Base-by-base conservation (phyloP, 2,329 filamentous ascomycete genomes). In the Fusarium clavum region DNA sequence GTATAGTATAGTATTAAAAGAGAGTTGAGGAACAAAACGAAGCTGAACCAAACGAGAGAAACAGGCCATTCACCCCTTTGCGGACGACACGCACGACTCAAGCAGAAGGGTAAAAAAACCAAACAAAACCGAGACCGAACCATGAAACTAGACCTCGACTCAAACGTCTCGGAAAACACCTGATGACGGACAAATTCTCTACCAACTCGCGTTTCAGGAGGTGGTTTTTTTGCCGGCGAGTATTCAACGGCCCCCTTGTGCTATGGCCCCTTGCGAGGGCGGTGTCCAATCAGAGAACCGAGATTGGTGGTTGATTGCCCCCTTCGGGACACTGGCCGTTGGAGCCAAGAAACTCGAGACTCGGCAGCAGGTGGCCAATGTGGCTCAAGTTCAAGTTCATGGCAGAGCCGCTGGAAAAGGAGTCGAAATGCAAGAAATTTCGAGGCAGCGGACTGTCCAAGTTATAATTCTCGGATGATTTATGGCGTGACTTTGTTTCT, bases 191-290 rank as follows among this genome's bases (percentile, higher is more conserved):
- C 52, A 29, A 61, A 61, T 68, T 65, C 65, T 62, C 59, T 65
- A 71, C 67, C 71, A 64, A 62, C 58, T 61, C 63, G 52, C 61
- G 75, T 77, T 77, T 77, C 75, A 77, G 75, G 75, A 63, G 65
- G 67, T 65, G 73, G 70, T 61, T 62, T 70, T 75, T 69, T 75
- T 71, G 64, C 64, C 63, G 58, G 56, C 73, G 32, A 71, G 57
- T 71, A 67, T 65, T 57, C 53, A 65, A 67, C 58, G 51, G 55
- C 64, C 64, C 66, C 67, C 58, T 63, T 55, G 46, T 38, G 27
- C 38, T 54, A 63, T 73, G 57, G 61, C 67, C 43, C 58, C 54
- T 40, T 43, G 34, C 44, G 38, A 61, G 61, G 58, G 20, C 66
- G 64, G 57, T 70, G 64, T 61, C 76, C 76, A 77, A 77, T 76